Conservation (phyloP, 2,329 filamentous ascomycete species). For the Pestalotiopsis sp. region DNA sequence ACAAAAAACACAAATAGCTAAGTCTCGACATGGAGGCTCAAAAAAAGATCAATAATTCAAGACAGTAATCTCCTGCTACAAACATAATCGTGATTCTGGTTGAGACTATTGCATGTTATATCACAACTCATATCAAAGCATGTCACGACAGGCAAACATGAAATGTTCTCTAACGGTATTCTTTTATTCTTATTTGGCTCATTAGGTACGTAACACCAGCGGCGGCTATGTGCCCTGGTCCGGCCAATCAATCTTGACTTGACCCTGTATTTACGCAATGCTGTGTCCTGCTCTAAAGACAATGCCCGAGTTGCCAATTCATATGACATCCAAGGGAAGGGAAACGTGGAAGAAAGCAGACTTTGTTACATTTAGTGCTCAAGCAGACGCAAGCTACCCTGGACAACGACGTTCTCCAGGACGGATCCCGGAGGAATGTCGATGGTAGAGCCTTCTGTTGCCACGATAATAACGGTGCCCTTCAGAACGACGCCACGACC, state of each 20-base stretch:
- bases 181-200: constrained; percentile 8
- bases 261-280: constrained; percentile 10
- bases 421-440: constrained; percentile 96
- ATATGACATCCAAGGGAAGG: neutral
- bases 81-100: neutral
- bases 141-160: neutral
- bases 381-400: constrained; percentile 83
- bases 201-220: constrained; percentile 11
- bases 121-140: neutral
- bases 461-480: constrained; percentile 98
- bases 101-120: neutral
- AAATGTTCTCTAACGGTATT: neutral
- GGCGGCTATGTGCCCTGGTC: neutral
- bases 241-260: neutral
- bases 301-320: neutral
- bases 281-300: constrained; percentile 9
- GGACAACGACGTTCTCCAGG: constrained; percentile 97
- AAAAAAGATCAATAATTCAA: neutral
- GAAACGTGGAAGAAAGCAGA: neutral
- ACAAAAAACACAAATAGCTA: neutral
- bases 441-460: constrained; percentile 96
- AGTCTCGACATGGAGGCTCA: neutral
- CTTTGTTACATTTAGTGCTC: constrained; percentile 55
- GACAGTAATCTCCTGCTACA: neutral
- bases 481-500: constrained; percentile 95